Evolutionary conservation across 768 basidiomycete genomes (phyloP).

Genomic region (Lactifluus pinguis): DNA sequence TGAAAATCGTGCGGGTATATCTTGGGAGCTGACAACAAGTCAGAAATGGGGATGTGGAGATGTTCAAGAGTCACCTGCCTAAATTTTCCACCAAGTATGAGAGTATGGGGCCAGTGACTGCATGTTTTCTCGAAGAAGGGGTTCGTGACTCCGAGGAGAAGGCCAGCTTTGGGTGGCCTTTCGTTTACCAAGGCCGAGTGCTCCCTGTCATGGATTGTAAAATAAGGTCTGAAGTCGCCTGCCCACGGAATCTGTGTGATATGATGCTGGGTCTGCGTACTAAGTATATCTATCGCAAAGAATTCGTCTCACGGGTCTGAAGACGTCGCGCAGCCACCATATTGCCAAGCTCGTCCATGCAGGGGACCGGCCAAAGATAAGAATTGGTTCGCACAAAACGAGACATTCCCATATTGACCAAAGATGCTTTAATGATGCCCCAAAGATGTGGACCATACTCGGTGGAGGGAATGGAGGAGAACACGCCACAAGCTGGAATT

Average conservation of each 20-base stretch:
- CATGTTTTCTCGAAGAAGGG: slow-evolving; percentile 77
- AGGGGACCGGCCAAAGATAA: slow-evolving; percentile 75
- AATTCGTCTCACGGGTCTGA: slow-evolving; percentile 57
- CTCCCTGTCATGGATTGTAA: slow-evolving; percentile 94
- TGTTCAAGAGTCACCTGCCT: slow-evolving; percentile 31
- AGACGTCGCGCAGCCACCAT: slow-evolving; percentile 85
- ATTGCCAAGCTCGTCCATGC: slow-evolving; percentile 78
- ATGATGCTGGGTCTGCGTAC: background rate
- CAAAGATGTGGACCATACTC: slow-evolving; percentile 51
- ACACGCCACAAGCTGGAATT: slow-evolving; percentile 54
- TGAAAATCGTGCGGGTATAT: slow-evolving; percentile 16
- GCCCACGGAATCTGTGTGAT: slow-evolving; percentile 62
- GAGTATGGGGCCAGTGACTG: slow-evolving; percentile 76
- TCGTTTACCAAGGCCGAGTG: slow-evolving; percentile 67
- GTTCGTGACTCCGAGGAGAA: slow-evolving; percentile 80
- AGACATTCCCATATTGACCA: slow-evolving; percentile 95
- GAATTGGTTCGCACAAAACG: slow-evolving; percentile 80
- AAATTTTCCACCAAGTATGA: slow-evolving; percentile 53
- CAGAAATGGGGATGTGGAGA: background rate
- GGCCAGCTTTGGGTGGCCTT: slow-evolving; percentile 66
- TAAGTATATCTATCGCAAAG: background rate
- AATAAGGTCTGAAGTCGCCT: slow-evolving; percentile 85
- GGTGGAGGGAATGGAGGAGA: slow-evolving; percentile 44
- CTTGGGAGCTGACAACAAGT: background rate
- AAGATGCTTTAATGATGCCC: slow-evolving; percentile 53